Evolutionary conservation across 2,329 filamentous ascomycete species (phyloP).

Genomic region (Knufia petricola): DNA sequence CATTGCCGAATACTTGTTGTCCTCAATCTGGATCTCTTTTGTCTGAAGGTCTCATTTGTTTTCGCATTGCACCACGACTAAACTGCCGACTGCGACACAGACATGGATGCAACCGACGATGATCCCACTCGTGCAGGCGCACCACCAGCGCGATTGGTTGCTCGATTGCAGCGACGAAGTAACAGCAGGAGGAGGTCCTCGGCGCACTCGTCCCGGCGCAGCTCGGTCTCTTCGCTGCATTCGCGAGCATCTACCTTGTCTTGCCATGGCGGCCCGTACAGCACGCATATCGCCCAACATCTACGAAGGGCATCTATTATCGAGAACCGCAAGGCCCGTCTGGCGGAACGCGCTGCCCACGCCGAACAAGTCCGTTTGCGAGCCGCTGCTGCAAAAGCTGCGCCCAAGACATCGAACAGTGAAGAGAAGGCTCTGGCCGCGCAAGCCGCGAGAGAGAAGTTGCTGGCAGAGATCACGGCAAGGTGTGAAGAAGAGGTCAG

Average conservation of each 20-base stretch:
- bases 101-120: constrained; percentile 33
- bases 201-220: constrained; percentile 53
- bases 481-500: constrained; percentile 57
- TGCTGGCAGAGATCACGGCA: constrained; percentile 55
- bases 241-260: constrained; percentile 49
- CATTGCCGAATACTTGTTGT: background rate
- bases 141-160: constrained; percentile 52
- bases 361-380: constrained; percentile 56
- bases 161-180: constrained; percentile 49
- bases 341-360: constrained; percentile 56
- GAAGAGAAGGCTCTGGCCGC: constrained; percentile 56
- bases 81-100: constrained; percentile 15
- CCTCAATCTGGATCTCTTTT: background rate
- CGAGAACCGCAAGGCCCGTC: constrained; percentile 52
- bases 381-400: constrained; percentile 52
- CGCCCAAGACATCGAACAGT: constrained; percentile 45
- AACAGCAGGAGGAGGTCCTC: constrained; percentile 50
- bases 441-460: constrained; percentile 53
- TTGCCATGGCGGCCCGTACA: constrained; percentile 41
- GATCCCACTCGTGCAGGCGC: constrained; percentile 31
- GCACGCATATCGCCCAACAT: constrained; percentile 54
- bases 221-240: constrained; percentile 54
- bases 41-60: background rate
- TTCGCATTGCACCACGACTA: background rate
- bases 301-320: constrained; percentile 56